Percentiles rank a stretch among this genome's conserved stretches.
Evolutionary conservation across 345 rosid genomes (phyloP).

Genomic region (Syzygium oleosum): DNA sequence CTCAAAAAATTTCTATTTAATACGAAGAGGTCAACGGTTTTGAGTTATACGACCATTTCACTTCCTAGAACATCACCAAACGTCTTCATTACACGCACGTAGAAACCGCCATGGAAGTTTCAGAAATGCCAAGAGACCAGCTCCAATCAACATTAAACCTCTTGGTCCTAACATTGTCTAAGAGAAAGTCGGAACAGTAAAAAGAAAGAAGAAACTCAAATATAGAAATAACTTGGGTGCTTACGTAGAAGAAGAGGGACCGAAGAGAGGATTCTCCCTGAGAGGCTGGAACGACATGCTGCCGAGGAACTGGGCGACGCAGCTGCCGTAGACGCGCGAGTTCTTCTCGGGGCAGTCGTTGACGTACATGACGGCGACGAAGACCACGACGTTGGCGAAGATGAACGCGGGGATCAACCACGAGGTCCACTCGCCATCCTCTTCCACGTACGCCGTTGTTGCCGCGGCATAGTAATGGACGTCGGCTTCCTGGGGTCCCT

Average conservation of each 20-base stretch:
- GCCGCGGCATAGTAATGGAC: neutral
- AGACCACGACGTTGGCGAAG: constrained; percentile 52
- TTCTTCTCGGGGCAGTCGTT: constrained; percentile 68
- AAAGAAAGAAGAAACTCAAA: neutral
- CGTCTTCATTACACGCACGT: neutral
- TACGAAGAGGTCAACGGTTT: neutral
- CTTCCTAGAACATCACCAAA: neutral
- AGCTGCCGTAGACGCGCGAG: constrained; percentile 3
- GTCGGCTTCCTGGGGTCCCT: neutral
- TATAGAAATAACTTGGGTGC: constrained; percentile 4
- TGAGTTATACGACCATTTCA: neutral
- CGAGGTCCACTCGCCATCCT: constrained; percentile 57
- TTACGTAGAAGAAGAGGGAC: constrained; percentile 84
- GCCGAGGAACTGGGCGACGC: constrained; percentile 67
- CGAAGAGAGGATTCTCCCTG: constrained; percentile 82
- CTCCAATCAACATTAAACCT: neutral
- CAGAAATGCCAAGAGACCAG: neutral
- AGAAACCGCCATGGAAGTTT: neutral
- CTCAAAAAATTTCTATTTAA: neutral
- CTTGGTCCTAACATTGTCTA: neutral
- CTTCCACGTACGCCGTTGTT: neutral
- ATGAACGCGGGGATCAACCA: constrained; percentile 78
- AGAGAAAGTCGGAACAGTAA: neutral
- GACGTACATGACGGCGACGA: constrained; percentile 60
- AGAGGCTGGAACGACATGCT: constrained; percentile 78